Percentiles rank a stretch among this genome's conserved stretches.
Conservation (phyloP, 352 stramenopile genomes). For the Pythium utonaiense region DNA sequence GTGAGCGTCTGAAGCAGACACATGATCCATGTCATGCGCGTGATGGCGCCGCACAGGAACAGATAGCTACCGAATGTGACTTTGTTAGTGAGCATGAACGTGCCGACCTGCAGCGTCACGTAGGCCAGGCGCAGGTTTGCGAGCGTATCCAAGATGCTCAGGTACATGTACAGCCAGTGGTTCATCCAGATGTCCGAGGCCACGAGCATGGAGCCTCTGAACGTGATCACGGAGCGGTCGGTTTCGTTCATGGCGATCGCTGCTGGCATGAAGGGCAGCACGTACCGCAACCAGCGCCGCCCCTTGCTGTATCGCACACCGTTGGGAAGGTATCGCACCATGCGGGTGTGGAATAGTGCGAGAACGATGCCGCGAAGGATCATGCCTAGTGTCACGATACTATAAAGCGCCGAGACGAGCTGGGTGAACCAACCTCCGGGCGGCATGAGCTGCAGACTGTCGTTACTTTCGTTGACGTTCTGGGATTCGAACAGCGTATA, state of each 20-base stretch:
- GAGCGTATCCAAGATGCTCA: slow-evolving; percentile 53
- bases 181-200: slow-evolving; percentile 67
- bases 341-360: slow-evolving; percentile 32
- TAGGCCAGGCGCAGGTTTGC: slow-evolving; percentile 45
- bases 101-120: slow-evolving; percentile 38
- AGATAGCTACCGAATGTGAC: slow-evolving; percentile 52
- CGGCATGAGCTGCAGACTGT: slow-evolving; percentile 41
- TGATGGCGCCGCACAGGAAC: slow-evolving; percentile 47
- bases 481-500: slow-evolving; percentile 43
- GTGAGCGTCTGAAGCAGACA: slow-evolving; percentile 41
- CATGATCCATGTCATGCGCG: slow-evolving; percentile 56
- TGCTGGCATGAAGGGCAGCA: slow-evolving; percentile 46
- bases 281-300: slow-evolving; percentile 29
- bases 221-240: slow-evolving; percentile 36
- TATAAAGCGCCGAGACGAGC: slow-evolving; percentile 37
- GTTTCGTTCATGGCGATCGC: slow-evolving; percentile 34
- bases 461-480: slow-evolving; percentile 29
- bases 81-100: slow-evolving; percentile 54
- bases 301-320: slow-evolving; percentile 33
- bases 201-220: slow-evolving; percentile 50
- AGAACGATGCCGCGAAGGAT: slow-evolving; percentile 40
- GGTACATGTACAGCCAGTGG: slow-evolving; percentile 60
- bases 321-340: slow-evolving; percentile 44
- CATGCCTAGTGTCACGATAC: slow-evolving; percentile 38
- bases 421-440: slow-evolving; percentile 36